Base-by-base conservation (phyloP, 257 asterid genomes). In the Agastache rugosa region DNA sequence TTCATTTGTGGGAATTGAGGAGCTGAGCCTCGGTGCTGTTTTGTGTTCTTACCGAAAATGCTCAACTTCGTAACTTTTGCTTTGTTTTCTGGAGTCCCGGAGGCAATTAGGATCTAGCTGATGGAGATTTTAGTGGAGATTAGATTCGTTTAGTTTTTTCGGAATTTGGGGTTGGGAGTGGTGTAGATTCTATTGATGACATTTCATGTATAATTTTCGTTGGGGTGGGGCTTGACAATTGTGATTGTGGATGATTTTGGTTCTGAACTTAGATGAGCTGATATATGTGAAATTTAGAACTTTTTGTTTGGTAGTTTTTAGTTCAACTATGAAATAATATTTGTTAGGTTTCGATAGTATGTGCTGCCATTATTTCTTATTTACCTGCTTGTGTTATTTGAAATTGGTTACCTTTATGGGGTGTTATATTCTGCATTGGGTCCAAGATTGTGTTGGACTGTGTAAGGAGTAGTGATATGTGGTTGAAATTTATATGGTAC, bases 21-120 rank as follows among this genome's bases (percentile, higher is more conserved):
- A 60, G 53, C 19, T 75, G 63, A 58, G 53, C 45, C 8, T 59
- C 16, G 29, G 16, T 34, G 19, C 22, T 67, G 5, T 41, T 47
- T 4, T 63, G 60, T 42, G n/a, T 12, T 63, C n/a, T 35, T 54
- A 55, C 37, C n/a, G 42, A 27, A 64, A 44, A 59, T 34, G 23
- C 53, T 75, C 15, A 22, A 62, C 48, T 63, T 47, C 41, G 37
- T 37, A 35, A 56, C 58, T 73, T 23, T 61, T 75, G 65, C 27
- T 59, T 64, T 67, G 11, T 8, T 61, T 68, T 31, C 37, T 31
- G 3, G 4, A 31, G 7, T 31, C 7, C 37, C 1, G 12, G 66
- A 34, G 60, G 15, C 45, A 17, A 68, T 44, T 72, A 16, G 34
- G 81, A 76, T 80, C 73, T 62, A 53, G 74, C 62, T 20, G 61